Base-by-base conservation (phyloP, 768 basidiomycete genomes). In the Podaxis sp. region DNA sequence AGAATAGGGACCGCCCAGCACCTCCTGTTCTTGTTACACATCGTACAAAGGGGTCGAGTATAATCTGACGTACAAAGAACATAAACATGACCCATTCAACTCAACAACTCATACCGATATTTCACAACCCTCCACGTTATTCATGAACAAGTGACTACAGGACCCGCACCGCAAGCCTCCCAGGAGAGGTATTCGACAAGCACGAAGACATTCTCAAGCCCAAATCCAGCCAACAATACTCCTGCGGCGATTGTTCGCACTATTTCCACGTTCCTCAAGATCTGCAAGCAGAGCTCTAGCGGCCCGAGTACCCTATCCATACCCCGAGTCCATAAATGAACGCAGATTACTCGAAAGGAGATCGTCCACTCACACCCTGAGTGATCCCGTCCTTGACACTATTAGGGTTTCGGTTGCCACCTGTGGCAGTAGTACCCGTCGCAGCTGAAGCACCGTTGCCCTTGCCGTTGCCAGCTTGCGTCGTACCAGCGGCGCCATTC, bases 251-350 rank as follows among this genome's bases (percentile, higher is more conserved):
- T 68, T 58, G 33, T 66, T 63, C 43, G 69, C 57, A 29, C 60
- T 60, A 60, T 71, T 69, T 50, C 71, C 69, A 36, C 73, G 70
- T 41, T 65, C 66, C 37, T 70, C 69, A n/a, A 73, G 41, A 12
- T 68, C 69, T 33, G 71, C 69, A 47, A 72, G 73, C 40, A 74
- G 66, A 50, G 76, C 75, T 24, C 79, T 75, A 19, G 77, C 74
- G 40, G 77, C 73, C 29, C 77, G 77, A 27, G 78, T 72, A n/a
- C 78, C 79, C 78, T 78, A 41, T 58, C 27, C 33, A 55, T 25
- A 9, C 7, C 36, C 0, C 47, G 11, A 25, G 22, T 24, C 22
- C 1, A 52, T 58, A 12, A 65, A 57, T 52, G 38, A 56, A 50
- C 19, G 27, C 12, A 40, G 24, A 47, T 43, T 38, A 27, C 51